These are phyloP conservation scores for Fusarium circinatum DNA, from an alignment of 2,329 filamentous ascomycete species.

Conservation along the genomic window DNA sequence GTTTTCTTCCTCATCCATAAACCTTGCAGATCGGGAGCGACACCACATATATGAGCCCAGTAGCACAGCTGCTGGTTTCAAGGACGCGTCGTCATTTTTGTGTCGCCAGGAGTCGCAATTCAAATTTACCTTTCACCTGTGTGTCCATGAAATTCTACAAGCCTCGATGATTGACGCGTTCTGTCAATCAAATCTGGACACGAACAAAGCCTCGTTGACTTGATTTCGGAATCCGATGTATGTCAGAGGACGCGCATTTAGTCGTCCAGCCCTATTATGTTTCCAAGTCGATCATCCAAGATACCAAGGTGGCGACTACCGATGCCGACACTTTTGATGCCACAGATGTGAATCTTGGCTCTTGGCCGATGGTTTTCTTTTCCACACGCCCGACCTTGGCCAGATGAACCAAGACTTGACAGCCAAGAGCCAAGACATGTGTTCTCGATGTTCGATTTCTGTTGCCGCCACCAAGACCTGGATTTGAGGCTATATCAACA, in stretches of 20 bases:
- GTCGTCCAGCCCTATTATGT: constrained; percentile 12
- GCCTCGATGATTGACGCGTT: constrained; percentile 25
- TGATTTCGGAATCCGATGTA: constrained; percentile 12
- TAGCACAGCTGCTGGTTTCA: not conserved
- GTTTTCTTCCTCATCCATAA: not conserved
- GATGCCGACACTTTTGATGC: constrained; percentile 20
- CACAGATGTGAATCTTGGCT: constrained; percentile 17
- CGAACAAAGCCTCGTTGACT: not conserved
- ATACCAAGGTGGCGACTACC: constrained; percentile 31
- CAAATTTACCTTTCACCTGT: not conserved
- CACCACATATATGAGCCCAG: constrained; percentile 2
- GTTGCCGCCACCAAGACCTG: constrained; percentile 1
- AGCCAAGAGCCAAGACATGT: constrained; percentile 1
- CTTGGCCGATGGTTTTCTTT: constrained; percentile 9
- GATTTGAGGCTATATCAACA: not conserved
- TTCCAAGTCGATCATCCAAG: constrained; percentile 20
- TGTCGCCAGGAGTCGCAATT: not conserved
- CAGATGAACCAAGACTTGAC: not conserved
- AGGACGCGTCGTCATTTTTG: not conserved
- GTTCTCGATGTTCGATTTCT: constrained; percentile 14
- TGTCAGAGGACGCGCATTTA: not conserved
- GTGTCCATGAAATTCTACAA: not conserved
- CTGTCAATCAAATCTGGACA: not conserved
- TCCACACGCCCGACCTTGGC: not conserved
- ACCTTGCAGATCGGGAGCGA: not conserved